Conservation (phyloP, 2,329 filamentous ascomycete genomes). For the Truncatella angustata region DNA sequence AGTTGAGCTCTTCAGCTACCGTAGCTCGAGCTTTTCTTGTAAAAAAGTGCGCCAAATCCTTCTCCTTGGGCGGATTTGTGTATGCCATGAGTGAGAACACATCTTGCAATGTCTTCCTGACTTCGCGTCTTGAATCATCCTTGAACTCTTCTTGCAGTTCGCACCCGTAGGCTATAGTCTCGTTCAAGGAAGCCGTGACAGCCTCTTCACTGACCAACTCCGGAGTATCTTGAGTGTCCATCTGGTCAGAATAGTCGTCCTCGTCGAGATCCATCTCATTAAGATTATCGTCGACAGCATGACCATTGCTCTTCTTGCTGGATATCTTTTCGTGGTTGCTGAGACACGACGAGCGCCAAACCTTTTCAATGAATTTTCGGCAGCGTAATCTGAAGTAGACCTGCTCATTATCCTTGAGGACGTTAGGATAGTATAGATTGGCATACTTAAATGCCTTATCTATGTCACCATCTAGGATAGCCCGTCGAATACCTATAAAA, state of each 20-base stretch:
- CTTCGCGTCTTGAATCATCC: slow-evolving; percentile 66
- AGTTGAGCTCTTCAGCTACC: slow-evolving; percentile 92
- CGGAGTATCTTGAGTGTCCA: slow-evolving; percentile 52
- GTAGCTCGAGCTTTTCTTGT: slow-evolving; percentile 71
- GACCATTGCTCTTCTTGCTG: slow-evolving; percentile 39
- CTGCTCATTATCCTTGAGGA: slow-evolving; percentile 76
- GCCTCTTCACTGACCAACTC: slow-evolving; percentile 21
- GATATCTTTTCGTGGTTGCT: slow-evolving; percentile 45
- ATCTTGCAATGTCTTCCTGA: slow-evolving; percentile 72
- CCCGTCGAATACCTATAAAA: slow-evolving; percentile 73
- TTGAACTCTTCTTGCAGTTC: slow-evolving; percentile 75
- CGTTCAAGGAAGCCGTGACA: slow-evolving; percentile 52
- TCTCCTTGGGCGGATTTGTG: slow-evolving; percentile 71
- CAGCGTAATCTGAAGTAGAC: slow-evolving; percentile 88
- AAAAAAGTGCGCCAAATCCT: slow-evolving; percentile 73
- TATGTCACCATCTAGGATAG: slow-evolving; percentile 88
- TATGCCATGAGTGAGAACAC: slow-evolving; percentile 91
- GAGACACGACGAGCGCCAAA: slow-evolving; percentile 69
- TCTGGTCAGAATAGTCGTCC: slow-evolving; percentile 41
- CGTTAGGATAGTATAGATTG: slow-evolving; percentile 72
- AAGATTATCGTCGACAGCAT: slow-evolving; percentile 49
- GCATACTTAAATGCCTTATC: slow-evolving; percentile 86
- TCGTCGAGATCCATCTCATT: slow-evolving; percentile 50
- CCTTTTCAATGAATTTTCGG: slow-evolving; percentile 94
- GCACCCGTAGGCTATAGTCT: slow-evolving; percentile 78